Conservation (phyloP, 2,329 filamentous ascomycete genomes). For the Aspergillus thermomutatus region DNA sequence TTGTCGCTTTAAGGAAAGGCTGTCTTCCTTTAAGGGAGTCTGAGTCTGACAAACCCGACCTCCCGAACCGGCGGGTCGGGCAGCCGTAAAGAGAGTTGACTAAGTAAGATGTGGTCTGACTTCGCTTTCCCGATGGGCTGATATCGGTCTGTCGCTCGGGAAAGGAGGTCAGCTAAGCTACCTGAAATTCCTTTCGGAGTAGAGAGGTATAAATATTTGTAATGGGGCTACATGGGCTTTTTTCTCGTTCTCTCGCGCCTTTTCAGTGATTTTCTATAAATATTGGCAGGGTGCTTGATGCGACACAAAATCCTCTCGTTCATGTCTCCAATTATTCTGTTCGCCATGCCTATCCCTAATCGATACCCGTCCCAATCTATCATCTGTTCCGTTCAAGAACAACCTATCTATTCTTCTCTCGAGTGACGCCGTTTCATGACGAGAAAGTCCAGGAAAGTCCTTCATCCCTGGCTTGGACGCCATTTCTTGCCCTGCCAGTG, state of each 20-base stretch:
- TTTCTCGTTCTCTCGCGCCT: neutral
- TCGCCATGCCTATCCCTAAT: neutral
- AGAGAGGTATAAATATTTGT: slow-evolving; percentile 1
- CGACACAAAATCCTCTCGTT: too few relatives aligned
- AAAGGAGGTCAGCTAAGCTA: neutral
- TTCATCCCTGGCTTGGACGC: slow-evolving; percentile 14
- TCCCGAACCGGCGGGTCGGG: slow-evolving; percentile 11
- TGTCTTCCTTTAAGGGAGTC: neutral
- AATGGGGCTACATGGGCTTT: neutral
- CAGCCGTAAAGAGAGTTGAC: slow-evolving; percentile 8
- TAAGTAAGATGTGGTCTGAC: slow-evolving; percentile 6
- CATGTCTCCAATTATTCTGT: neutral
- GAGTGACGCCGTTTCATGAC: neutral
- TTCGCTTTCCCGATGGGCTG: slow-evolving; percentile 9
- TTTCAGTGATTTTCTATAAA: neutral
- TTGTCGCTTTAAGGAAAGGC: neutral
- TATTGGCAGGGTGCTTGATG: too few relatives aligned
- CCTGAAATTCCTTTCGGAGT: neutral
- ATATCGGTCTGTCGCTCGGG: slow-evolving; percentile 4
- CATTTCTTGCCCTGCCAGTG: slow-evolving; percentile 25
- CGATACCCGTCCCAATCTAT: neutral
- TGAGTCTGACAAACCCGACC: neutral
- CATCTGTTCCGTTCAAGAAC: neutral
- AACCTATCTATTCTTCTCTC: neutral
- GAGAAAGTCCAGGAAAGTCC: neutral